These are phyloP conservation scores for Dactylonectria macrodidyma DNA, from an alignment of 2,329 filamentous ascomycete genomes.

Conservation along the genomic window DNA sequence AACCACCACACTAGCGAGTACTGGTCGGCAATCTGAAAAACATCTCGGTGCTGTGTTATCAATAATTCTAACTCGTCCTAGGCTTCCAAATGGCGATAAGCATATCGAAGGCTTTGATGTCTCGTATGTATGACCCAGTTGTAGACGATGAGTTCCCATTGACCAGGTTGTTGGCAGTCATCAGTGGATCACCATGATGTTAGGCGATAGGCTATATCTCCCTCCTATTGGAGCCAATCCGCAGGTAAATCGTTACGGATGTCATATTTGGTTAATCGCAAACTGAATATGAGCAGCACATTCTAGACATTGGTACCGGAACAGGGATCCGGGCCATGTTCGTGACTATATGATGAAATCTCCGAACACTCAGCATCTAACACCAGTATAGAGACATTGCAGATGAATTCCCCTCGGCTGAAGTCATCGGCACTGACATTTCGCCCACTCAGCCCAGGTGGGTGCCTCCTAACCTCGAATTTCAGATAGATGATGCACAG, in stretches of 20 bases:
- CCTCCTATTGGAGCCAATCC: constrained; percentile 4
- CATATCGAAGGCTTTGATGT: constrained; percentile 15
- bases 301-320: constrained; percentile 21
- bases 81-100: constrained; percentile 6
- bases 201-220: background rate
- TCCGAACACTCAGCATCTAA: background rate
- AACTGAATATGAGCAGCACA: background rate
- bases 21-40: background rate
- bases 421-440: constrained; percentile 11
- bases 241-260: background rate
- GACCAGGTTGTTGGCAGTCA: background rate
- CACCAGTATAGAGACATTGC: constrained; percentile 10
- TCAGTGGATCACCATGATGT: background rate
- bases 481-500: constrained; percentile 21
- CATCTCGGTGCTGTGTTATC: background rate
- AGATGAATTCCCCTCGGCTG: constrained; percentile 4
- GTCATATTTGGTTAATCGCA: background rate
- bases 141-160: background rate
- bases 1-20: constrained; percentile 7
- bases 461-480: constrained; percentile 14
- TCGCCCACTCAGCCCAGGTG: constrained; percentile 11
- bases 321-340: constrained; percentile 23
- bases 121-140: background rate
- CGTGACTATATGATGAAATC: background rate
- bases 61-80: background rate